Conservation (phyloP, 108 stramenopile genomes). For the Skeletonema potamos region DNA sequence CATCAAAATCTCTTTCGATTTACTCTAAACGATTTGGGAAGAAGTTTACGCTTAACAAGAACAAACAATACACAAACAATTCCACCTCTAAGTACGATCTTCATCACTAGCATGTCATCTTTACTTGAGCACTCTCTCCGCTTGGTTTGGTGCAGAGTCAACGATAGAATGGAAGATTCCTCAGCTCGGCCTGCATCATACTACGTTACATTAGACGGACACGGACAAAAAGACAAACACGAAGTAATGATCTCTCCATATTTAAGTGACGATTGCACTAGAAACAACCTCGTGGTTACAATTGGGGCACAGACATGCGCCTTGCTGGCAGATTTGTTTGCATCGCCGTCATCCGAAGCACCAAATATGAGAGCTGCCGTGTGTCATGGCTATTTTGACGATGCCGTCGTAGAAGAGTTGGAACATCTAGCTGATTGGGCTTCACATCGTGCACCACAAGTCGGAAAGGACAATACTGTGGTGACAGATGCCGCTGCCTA, state of each 20-base stretch:
- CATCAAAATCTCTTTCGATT: constrained; percentile 5
- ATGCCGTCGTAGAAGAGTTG: constrained; percentile 36
- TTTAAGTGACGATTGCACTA: constrained; percentile 20
- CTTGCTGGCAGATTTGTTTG: constrained; percentile 61
- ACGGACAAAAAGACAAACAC: constrained; percentile 67
- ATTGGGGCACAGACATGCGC: constrained; percentile 50
- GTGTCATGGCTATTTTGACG: constrained; percentile 58
- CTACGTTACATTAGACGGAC: constrained; percentile 73
- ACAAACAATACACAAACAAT: not conserved
- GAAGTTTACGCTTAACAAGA: not conserved
- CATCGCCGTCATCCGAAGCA: constrained; percentile 43
- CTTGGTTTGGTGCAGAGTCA: constrained; percentile 59
- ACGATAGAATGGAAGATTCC: constrained; percentile 41
- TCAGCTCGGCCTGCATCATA: constrained; percentile 51
- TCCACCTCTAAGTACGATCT: constrained; percentile 27
- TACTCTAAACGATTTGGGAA: constrained; percentile 2
- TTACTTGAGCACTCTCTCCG: constrained; percentile 62
- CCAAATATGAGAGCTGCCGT: constrained; percentile 66
- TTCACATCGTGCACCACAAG: not conserved
- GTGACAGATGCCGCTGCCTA: constrained; percentile 25
- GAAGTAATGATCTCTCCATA: constrained; percentile 62
- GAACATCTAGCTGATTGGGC: constrained; percentile 6
- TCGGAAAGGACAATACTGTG: not conserved
- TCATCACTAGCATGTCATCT: constrained; percentile 27
- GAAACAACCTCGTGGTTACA: constrained; percentile 36